phyloP scores from a whole-genome alignment of 75 land plant species.

The Cunninghamia lanceolata region DNA sequence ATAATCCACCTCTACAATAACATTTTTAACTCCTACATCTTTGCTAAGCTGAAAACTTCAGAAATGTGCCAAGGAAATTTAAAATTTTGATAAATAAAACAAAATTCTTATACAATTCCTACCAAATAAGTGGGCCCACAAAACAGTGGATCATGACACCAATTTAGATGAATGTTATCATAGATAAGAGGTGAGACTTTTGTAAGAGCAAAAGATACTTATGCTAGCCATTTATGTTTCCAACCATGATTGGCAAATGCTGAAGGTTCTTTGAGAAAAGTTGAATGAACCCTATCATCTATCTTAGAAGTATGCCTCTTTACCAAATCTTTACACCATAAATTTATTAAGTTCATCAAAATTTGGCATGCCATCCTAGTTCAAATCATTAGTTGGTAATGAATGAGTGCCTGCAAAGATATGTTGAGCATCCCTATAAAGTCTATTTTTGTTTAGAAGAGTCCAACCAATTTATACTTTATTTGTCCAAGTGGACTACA shows the following conservation, averaged over 20 bases:
- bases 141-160: too few species aligned
- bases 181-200: not conserved
- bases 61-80: too few species aligned
- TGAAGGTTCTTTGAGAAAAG: not conserved
- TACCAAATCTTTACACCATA: slow-evolving; percentile 67
- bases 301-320: not conserved
- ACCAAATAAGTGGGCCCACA: too few species aligned
- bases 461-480: too few species aligned
- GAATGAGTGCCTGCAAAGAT: slow-evolving; percentile 72
- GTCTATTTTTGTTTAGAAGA: too few species aligned
- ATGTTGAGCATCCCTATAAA: slow-evolving; percentile 65
- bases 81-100: too few species aligned
- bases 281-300: not conserved
- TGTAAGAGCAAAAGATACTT: not conserved
- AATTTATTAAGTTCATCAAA: slow-evolving; percentile 80
- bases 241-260: not conserved
- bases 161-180: not conserved
- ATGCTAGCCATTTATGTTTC: not conserved
- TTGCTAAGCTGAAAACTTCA: too few species aligned
- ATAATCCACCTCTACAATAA: too few species aligned
- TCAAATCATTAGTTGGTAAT: slow-evolving; percentile 62
- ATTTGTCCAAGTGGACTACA: too few species aligned
- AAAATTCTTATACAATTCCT: too few species aligned
- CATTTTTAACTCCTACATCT: too few species aligned
- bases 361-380: slow-evolving; percentile 43